These are phyloP conservation scores for Boechera divaricarpa DNA, from an alignment of 345 rosid species.

Conservation along the genomic window DNA sequence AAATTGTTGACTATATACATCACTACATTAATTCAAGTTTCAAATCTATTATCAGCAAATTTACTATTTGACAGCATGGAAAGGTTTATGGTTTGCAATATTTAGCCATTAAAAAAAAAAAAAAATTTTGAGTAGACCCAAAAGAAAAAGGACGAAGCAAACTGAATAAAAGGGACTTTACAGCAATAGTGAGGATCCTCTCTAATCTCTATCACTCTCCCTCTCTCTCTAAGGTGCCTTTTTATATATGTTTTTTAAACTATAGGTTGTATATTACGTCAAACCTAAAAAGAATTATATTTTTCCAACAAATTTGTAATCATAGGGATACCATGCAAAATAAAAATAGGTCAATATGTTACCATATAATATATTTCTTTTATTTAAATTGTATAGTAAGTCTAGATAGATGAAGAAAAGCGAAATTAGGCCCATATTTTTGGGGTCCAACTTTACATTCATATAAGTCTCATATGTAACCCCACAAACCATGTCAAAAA, in stretches of 20 bases:
- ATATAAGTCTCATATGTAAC: conserved; percentile 31
- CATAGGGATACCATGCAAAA: conserved; percentile 31
- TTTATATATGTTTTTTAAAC: neutral
- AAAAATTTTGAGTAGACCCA: conserved; percentile 14
- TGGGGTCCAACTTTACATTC: conserved; percentile 42
- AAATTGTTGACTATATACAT: neutral
- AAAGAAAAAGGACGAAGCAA: conserved; percentile 16
- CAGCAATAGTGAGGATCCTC: conserved; percentile 41
- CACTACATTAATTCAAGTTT: conserved; percentile 6
- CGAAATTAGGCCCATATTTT: conserved; percentile 33
- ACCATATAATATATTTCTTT: conserved; percentile 15
- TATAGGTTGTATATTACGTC: conserved; percentile 27
- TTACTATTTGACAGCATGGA: neutral
- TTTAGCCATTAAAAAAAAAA: neutral
- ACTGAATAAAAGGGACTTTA: conserved; percentile 42
- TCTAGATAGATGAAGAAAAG: conserved; percentile 23
- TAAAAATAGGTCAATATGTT: conserved; percentile 13
- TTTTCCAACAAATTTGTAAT: conserved; percentile 15
- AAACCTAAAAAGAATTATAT: conserved; percentile 8
- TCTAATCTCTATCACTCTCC: conserved; percentile 10
- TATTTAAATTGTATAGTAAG: conserved; percentile 25
- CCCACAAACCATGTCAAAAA: conserved; percentile 27
- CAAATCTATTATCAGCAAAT: neutral
- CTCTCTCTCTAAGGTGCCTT: neutral
- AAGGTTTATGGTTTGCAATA: conserved; percentile 3